A percentile compares a stretch with the other conserved stretches of the same genome.
phyloP scores from a whole-genome alignment of 2,329 filamentous ascomycete genomes.

The Alternaria sp. region DNA sequence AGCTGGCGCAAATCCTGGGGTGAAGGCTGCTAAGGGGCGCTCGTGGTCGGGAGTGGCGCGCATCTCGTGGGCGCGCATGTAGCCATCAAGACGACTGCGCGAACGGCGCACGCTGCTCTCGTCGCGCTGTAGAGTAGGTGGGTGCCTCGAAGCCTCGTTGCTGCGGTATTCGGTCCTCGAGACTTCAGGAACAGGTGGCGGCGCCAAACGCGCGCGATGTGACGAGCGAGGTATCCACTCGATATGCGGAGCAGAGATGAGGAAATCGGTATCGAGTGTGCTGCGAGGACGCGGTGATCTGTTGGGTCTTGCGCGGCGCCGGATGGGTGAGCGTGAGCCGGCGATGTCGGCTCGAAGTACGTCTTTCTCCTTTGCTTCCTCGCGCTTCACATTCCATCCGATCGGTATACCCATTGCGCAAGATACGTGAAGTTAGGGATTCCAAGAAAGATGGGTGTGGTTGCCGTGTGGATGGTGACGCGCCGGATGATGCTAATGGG shows the following conservation, averaged over 20 bases:
- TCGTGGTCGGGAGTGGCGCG: conserved; percentile 20
- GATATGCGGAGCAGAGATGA: conserved; percentile 17
- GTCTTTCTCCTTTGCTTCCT: conserved; percentile 55
- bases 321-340: conserved; percentile 66
- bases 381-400: conserved; percentile 59
- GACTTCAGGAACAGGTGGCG: conserved; percentile 48
- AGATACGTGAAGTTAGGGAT: conserved; percentile 25
- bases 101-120: conserved; percentile 24
- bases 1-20: conserved; percentile 49
- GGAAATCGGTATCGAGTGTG: conserved; percentile 30
- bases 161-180: conserved; percentile 28
- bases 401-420: conserved; percentile 62
- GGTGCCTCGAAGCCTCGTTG: conserved; percentile 26
- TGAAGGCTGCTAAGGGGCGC: conserved; percentile 41
- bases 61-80: conserved; percentile 26
- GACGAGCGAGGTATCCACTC: conserved; percentile 29
- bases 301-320: conserved; percentile 55
- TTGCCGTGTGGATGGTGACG: conserved; percentile 35
- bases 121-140: conserved; percentile 25
- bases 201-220: conserved; percentile 36
- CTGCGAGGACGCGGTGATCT: conserved; percentile 32
- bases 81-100: conserved; percentile 19
- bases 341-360: conserved; percentile 62
- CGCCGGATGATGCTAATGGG: conserved; percentile 24
- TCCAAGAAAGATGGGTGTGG: conserved; percentile 14